Conservation (phyloP, 2,329 filamentous ascomycete species). For the Magnaporthiopsis rhizophila region DNA sequence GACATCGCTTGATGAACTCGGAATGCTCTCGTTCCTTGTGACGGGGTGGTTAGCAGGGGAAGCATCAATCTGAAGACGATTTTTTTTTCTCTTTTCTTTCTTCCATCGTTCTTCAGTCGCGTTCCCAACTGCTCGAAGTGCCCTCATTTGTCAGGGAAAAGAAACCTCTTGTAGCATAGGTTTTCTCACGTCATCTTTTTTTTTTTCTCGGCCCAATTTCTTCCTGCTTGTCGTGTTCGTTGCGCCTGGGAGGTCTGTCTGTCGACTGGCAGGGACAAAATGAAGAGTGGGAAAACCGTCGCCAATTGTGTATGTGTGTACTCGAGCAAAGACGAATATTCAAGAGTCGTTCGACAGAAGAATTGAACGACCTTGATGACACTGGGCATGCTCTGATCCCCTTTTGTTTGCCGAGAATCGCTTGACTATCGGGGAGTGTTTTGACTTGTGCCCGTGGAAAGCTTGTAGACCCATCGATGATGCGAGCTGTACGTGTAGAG, state of each 20-base stretch:
- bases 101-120: neutral
- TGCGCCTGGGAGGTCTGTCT: neutral
- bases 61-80: neutral
- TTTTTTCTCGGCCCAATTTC: neutral
- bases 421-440: neutral
- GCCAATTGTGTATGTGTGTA: neutral
- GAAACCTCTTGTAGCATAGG: neutral
- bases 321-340: neutral
- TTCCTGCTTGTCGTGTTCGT: neutral
- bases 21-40: neutral
- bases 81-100: neutral
- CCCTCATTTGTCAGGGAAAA: neutral
- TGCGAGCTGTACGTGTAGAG: neutral
- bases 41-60: neutral
- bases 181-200: neutral
- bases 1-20: neutral
- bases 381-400: neutral
- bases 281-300: neutral
- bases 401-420: neutral
- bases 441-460: too few species aligned
- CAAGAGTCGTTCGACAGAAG: neutral
- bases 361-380: neutral
- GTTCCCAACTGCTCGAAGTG: neutral
- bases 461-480: too few species aligned
- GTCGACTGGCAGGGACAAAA: neutral